Base-by-base conservation (phyloP, 73 alveolate genomes). In the Paramecium sexaurelia region DNA sequence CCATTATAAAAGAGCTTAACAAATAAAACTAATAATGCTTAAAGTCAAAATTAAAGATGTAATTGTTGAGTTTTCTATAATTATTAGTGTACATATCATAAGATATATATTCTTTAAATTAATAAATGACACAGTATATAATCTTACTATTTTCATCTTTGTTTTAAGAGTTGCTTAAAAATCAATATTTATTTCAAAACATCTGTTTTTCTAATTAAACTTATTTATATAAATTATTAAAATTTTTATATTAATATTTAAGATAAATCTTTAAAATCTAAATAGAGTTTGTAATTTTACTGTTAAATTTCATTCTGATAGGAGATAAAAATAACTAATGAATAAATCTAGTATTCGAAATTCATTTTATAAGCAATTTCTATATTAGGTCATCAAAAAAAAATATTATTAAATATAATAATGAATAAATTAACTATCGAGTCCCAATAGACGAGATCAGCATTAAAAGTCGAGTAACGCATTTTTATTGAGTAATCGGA, bases 361-460 rank as follows among this genome's bases (percentile, higher is more conserved):
- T 51, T 51, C 67, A 17, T 51, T 17, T 51, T 51, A 51, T 51
- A 51, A 51, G 17, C 67, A 51, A 15, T 0, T 4, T 26, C 17
- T 20, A 51, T 51, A 51, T 51, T 17, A n/a, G 67, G 67, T n/a
- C 67, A 51, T 51, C 67, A 51, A 51, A 51, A 17, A n/a, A 51
- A 51, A 51, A 51, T 51, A 51, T 51, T 51, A 51, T 51, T 51
- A 17, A 51, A n/a, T 5, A 51, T 29, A n/a, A 61, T 61, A 61
- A 61, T 61, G 83, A 61, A 61, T 61, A 61, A 61, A 61, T 3
- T 61, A 61, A 26, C 83, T 7, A 26, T 61, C 26, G 83, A 61
- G 39, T 26, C 83, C 22, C 26, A 61, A 61, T 61, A 61, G 15
- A 71, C 86, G 15, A 71, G 86, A 71, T 71, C 86, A 32, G 86